Percentiles rank a stretch among this genome's conserved stretches.
Conservation (phyloP, 2,329 filamentous ascomycete genomes). For the Pyricularia pennisetigena region DNA sequence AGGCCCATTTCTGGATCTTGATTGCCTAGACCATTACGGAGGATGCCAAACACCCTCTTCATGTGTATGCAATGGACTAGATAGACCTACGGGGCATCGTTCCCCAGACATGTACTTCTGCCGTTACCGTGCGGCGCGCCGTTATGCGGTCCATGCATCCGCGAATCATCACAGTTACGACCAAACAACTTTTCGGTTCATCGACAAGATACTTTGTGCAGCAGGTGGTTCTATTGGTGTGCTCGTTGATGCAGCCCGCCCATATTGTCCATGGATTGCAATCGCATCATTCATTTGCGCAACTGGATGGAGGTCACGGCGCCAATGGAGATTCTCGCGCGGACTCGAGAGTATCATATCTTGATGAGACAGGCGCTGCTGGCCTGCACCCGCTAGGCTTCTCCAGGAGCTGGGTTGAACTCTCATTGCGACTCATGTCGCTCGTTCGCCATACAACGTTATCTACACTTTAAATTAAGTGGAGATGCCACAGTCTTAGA, state of each 20-base stretch:
- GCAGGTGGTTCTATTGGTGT: background rate
- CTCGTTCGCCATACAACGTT: background rate
- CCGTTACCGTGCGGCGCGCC: background rate
- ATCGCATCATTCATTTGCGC: background rate
- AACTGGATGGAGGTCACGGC: background rate
- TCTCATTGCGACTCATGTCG: background rate
- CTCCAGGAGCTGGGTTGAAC: background rate
- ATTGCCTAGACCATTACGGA: constrained; percentile 5
- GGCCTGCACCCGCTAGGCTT: background rate
- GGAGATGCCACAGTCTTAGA: background rate
- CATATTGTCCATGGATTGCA: no score
- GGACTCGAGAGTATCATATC: background rate
- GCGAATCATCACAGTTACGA: background rate
- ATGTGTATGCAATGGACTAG: constrained; percentile 5
- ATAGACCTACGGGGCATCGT: background rate
- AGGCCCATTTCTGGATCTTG: background rate
- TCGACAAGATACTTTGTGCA: background rate
- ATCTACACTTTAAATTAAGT: background rate
- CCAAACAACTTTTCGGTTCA: background rate
- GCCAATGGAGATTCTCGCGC: background rate
- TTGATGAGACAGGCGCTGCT: background rate
- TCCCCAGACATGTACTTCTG: background rate
- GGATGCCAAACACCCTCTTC: constrained; percentile 5
- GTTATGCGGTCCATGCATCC: background rate
- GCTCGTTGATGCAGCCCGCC: background rate